A percentile compares a stretch with the other conserved stretches of the same genome.
Evolutionary conservation across 1,284 basidiomycete genomes (phyloP).

Genomic region (Lentinus polychrous): DNA sequence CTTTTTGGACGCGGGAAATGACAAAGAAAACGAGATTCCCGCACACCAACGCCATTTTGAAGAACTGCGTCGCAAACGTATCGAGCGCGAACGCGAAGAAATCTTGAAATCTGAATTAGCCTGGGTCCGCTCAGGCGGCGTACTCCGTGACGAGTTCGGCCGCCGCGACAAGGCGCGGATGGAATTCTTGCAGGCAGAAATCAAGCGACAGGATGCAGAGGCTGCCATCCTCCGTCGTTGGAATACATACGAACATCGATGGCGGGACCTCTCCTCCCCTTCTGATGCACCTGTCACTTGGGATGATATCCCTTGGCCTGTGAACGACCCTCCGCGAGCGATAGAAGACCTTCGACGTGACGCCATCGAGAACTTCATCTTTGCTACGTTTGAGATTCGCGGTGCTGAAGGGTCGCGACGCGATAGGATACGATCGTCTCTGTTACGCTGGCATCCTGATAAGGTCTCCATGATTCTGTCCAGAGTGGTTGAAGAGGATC

Average conservation of each 20-base stretch:
- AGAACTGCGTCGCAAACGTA: conserved; percentile 16
- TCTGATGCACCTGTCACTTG: conserved; percentile 21
- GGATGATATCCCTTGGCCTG: conserved; percentile 58
- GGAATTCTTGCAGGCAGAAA: conserved; percentile 33
- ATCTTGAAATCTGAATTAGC: conserved; percentile 40
- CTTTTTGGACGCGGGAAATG: too few species aligned
- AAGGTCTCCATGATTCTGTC: conserved; percentile 48
- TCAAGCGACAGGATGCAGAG: conserved; percentile 35
- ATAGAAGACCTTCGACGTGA: conserved; percentile 34
- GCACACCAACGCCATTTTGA: conserved; percentile 9
- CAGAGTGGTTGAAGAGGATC: conserved; percentile 44
- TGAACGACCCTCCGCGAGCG: conserved; percentile 23
- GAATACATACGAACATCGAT: conserved; percentile 43
- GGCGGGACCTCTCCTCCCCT: conserved; percentile 31
- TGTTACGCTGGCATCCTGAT: conserved; percentile 72
- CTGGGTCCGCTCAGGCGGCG: conserved; percentile 53
- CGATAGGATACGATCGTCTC: conserved; percentile 49
- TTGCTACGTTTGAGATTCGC: conserved; percentile 38
- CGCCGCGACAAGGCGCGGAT: conserved; percentile 44
- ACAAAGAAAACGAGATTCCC: too few species aligned
- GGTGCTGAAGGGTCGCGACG: conserved; percentile 33
- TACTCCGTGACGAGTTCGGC: conserved; percentile 43
- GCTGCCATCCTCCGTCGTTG: conserved; percentile 32
- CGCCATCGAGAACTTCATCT: conserved; percentile 47
- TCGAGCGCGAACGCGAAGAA: conserved; percentile 25